Conservation (phyloP, 805 yeast genomes). For the Wickerhamomyces sydowiorum region DNA sequence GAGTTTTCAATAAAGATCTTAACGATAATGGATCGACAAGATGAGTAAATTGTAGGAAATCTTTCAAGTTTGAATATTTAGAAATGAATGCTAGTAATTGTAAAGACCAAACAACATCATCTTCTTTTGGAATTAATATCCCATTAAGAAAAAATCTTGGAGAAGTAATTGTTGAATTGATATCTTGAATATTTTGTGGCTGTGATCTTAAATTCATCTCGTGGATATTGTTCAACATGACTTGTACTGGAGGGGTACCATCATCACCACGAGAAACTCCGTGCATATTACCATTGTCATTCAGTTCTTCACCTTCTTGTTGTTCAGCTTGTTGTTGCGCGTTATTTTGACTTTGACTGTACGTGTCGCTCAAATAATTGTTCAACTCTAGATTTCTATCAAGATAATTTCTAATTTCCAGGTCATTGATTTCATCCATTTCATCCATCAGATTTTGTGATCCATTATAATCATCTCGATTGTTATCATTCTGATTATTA, state of each 20-base stretch:
- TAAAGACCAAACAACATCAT: slow-evolving; percentile 90
- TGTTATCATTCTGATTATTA: background rate
- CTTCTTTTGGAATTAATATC: slow-evolving; percentile 81
- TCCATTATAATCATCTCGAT: background rate
- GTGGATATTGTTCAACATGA: too few relatives aligned
- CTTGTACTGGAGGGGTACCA: too few relatives aligned
- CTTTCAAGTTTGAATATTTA: slow-evolving; percentile 78
- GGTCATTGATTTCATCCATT: background rate
- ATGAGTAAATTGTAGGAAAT: slow-evolving; percentile 67
- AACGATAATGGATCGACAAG: slow-evolving; percentile 66
- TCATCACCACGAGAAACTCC: too few relatives aligned
- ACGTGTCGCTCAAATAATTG: background rate
- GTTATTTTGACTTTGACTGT: background rate
- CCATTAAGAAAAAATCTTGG: slow-evolving; percentile 62
- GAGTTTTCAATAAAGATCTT: slow-evolving; percentile 26
- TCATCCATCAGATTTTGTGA: background rate
- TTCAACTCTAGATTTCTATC: background rate
- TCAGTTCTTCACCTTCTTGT: background rate
- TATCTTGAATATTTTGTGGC: too few relatives aligned
- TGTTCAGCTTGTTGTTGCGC: background rate
- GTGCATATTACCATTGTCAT: too few relatives aligned
- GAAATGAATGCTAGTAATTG: slow-evolving; percentile 91
- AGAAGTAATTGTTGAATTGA: slow-evolving; percentile 24
- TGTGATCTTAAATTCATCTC: too few relatives aligned
- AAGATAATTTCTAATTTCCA: background rate